Evolutionary conservation across 345 rosid species (phyloP), one percentile per base, ranked within the genome.

Genomic region (Eutrema japonicum): DNA sequence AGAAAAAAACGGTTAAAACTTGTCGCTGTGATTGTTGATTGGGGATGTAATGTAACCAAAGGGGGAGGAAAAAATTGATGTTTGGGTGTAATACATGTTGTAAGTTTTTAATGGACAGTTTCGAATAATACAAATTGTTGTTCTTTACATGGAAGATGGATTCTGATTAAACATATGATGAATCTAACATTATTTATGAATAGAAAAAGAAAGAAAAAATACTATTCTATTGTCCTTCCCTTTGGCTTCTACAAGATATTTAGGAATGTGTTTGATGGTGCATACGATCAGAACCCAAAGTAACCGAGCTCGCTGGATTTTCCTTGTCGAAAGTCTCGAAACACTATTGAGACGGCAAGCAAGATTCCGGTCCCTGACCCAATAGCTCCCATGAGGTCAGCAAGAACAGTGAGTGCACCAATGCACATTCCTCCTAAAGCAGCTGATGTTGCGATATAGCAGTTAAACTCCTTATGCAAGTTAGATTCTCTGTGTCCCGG

Each of bases 21-120:
- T 54, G 79, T 68, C 36, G 63, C 37, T 69, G 14, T 76, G 66
- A 76, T 76, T 76, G 75, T 70, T 76, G 61, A 76, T 76, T 76
- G 71, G 79, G 60, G 66, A 48, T 70, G 75, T 70, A 70, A 63
- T 76, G 79, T 69, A 76, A 61, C 70, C 70, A 62, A 62, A 76
- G 70, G 56, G 50, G 13, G 53, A 65, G 49, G 10, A 30, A 16
- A 71, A 50, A 67, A 7, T 51, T 35, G 54, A 75, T 61, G 70
- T 53, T 68, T 68, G 74, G 53, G 58, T 68, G 78, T 58, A 66
- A 67, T 57, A 66, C 78, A 57, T 75, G 50, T 38, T 74, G 53
- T 66, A 74, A 58, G 78, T 66, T 73, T 64, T 59, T 22, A 72
- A 62, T 52, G 52, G 50, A 37, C 41, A 50, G 42, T 52, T 71